Evolutionary conservation across 2,329 filamentous ascomycete genomes (phyloP).

Genomic region (Albophoma yamanashiensis): DNA sequence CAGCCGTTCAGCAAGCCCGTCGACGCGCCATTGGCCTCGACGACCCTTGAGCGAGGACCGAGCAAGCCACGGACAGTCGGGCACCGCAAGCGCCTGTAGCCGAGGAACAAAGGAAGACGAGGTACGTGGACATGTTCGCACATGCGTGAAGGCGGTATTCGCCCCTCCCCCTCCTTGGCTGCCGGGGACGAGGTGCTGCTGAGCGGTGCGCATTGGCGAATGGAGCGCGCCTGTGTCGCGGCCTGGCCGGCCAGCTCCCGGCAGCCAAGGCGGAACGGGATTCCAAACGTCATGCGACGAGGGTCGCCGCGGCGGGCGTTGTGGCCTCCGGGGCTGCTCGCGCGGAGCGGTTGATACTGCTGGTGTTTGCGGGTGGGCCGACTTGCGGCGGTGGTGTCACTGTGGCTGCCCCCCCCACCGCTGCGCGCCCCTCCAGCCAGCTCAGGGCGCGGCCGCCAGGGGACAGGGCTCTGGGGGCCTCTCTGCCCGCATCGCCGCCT

Average conservation of each 20-base stretch:
- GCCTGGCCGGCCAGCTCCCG: background rate
- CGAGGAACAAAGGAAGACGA: background rate
- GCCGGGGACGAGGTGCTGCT: background rate
- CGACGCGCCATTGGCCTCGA: background rate
- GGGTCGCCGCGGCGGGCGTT: background rate
- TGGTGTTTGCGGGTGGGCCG: background rate
- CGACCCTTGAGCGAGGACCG: background rate
- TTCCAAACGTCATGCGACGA: background rate
- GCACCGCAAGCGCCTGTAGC: background rate
- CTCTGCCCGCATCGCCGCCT: background rate
- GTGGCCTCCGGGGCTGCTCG: background rate
- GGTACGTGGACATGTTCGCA: background rate
- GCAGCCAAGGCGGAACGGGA: background rate
- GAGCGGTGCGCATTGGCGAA: background rate
- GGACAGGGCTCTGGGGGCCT: background rate
- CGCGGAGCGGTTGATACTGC: background rate
- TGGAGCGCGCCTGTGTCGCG: background rate
- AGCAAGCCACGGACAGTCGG: background rate
- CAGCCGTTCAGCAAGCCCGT: background rate
- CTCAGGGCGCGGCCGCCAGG: background rate
- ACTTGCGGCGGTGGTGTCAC: background rate
- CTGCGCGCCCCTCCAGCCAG: background rate
- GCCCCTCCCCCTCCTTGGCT: too few species aligned
- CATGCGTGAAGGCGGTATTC: background rate
- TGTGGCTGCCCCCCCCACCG: background rate